Evolutionary conservation across 2,329 filamentous ascomycete species (phyloP), one percentile per base, ranked within the genome.

Genomic region (Alternaria sp.): DNA sequence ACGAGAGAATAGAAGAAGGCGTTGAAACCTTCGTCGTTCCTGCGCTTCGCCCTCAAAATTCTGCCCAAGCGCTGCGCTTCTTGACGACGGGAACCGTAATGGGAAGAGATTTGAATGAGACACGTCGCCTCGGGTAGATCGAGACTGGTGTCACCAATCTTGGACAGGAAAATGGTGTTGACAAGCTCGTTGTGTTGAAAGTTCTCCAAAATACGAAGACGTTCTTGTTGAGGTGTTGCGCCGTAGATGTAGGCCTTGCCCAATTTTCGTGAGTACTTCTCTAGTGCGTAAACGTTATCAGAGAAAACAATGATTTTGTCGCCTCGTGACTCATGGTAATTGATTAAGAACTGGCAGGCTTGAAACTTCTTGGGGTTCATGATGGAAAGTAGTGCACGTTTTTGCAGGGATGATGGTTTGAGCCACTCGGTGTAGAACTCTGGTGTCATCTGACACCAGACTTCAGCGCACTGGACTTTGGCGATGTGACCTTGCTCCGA

Each of bases 291-390:
- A 44, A 99, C 93, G 70, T 98, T 97, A 79, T 99, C 96, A 0
- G 93, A 97, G 79, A 98, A 98, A 46, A 99, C 95, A 67, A 98
- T 98, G 71, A 98, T 93, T 81, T 98, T 98, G 83, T 98, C 96
- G 30, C 96, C 95, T 64, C 96, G 88, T 59, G 89, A 90, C 80
- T 98, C 95, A 80, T 99, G 96, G 76, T 97, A 98, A 79, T 98
- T 92, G 77, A 99, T 98, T n/a, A 99, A 86, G 76, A 96, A 98
- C 77, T 99, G 95, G 73, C 93, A 97, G 1, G 95, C 94, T 80
- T 98, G 96, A 78, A 97, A 97, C 80, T 99, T 99, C 69, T 91
- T 87, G 1, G 96, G 96, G 74, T 99, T 99, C 94, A 99, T 98
- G 69, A 96, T 96, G 73, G 96, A 97, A 3, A 98, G 87, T 7